Evolutionary conservation across 306 rosid species (phyloP), one percentile per base, ranked within the genome.

Genomic region (Pyrus betulifolia): DNA sequence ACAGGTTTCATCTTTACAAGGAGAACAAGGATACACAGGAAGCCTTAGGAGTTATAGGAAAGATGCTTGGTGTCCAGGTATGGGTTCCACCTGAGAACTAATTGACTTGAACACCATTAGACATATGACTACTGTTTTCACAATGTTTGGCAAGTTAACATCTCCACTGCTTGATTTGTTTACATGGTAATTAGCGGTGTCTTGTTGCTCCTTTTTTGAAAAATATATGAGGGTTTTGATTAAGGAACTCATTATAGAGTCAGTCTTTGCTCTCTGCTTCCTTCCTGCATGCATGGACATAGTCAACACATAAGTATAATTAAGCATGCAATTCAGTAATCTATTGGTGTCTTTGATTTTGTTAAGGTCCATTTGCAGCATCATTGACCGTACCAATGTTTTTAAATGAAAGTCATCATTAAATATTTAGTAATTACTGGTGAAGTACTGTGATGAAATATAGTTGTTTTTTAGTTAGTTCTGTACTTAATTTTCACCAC

Each of bases 1-100:
- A 18, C 80, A 92, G 98, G 91, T 95, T 95, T 89, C 84, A 92
- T 90, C 92, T 95, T 59, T 92, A 79, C 85, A 92, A 95, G 85
- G 98, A 95, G 86, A 95, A 95, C 85, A 95, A 95, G 84, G 98
- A 95, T 86, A 89, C 97, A 11, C 98, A 95, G 68, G 98, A 95
- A 82, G 96, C 92, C 33, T 87, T 95, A 81, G 97, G 93, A 78
- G 69, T 95, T 71, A 79, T 95, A 42, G 97, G 89, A 81, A 87
- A 84, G 72, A 90, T 92, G 98, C 98, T 94, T 82, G 93, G 97
- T 49, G 83, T 92, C 78, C 94, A 92, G 97, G 97, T 94, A 38
- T 69, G 86, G 70, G 25, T 35, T 65, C 70, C 25, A 21, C 8
- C 70, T 4, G 28, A 65, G 27, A 65, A 65, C 4, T 65, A 65